Evolutionary conservation across 495 filamentous ascomycete genomes (phyloP).

Genomic region (Pyrenula aspistea): DNA sequence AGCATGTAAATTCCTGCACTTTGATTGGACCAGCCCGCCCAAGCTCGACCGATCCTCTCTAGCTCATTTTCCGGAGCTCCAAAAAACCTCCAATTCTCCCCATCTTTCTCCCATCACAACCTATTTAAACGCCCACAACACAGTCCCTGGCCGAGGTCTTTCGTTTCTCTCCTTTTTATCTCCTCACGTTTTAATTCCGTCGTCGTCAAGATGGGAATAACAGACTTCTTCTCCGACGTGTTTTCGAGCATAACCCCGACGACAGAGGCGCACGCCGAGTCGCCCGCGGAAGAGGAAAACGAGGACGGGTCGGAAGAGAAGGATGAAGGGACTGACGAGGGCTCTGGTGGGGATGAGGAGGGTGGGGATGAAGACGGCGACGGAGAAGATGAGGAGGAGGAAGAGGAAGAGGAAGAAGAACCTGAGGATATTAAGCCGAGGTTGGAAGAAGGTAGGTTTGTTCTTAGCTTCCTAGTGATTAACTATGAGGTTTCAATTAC

Average conservation of each 20-base stretch:
- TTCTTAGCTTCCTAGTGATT: too few species aligned
- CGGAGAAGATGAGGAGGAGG: conserved; percentile 29
- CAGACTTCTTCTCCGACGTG: conserved; percentile 53
- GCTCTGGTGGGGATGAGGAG: conserved; percentile 31
- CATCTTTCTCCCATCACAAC: background rate
- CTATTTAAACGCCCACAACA: too few species aligned
- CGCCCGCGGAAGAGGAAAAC: conserved; percentile 38
- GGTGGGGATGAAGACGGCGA: conserved; percentile 35
- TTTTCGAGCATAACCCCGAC: conserved; percentile 40
- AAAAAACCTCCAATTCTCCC: background rate
- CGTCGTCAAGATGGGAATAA: conserved; percentile 45
- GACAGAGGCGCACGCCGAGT: conserved; percentile 48
- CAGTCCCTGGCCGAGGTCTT: too few species aligned
- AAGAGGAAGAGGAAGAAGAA: conserved; percentile 62
- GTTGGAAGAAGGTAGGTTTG: conserved; percentile 75
- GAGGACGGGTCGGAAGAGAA: conserved; percentile 30
- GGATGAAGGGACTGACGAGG: conserved; percentile 28
- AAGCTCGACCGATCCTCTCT: background rate
- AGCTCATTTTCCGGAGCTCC: background rate
- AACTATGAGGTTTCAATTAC: too few species aligned
- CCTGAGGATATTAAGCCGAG: conserved; percentile 85
- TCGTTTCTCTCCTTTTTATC: background rate
- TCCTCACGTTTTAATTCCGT: conserved; percentile 17
- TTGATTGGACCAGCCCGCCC: background rate
- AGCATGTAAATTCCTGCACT: background rate